Percentiles rank a stretch among this genome's conserved stretches.
phyloP scores from a whole-genome alignment of 192 early-diverging fungal genomes.

The Globomyces pollinis-pini region DNA sequence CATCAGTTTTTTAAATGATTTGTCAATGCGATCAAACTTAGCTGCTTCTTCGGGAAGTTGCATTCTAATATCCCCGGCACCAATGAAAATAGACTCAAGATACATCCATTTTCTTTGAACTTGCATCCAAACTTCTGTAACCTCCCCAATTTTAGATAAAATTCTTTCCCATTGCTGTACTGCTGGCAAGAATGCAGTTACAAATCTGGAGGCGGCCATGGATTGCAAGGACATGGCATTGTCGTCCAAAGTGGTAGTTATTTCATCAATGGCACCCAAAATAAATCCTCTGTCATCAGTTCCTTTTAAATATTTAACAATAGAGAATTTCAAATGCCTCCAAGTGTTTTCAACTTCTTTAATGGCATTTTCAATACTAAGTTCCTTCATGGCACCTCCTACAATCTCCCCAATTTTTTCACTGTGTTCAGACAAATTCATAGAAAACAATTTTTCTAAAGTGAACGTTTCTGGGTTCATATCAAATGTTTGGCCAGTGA shows the following conservation, averaged over 20 bases:
- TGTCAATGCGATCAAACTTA: conserved; percentile 49
- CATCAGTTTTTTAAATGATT: conserved; percentile 55
- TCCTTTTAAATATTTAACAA: conserved; percentile 53
- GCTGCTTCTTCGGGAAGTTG: conserved; percentile 57
- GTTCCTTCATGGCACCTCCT: conserved; percentile 49
- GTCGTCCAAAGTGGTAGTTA: conserved; percentile 45
- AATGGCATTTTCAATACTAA: conserved; percentile 51
- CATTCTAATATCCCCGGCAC: conserved; percentile 47
- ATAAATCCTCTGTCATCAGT: conserved; percentile 54
- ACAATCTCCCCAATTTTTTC: conserved; percentile 52
- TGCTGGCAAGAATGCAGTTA: conserved; percentile 43
- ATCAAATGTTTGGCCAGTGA: conserved; percentile 51
- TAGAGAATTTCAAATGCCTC: conserved; percentile 43
- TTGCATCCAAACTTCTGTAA: conserved; percentile 53
- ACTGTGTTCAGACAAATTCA: conserved; percentile 47
- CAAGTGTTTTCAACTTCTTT: conserved; percentile 51
- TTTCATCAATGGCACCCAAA: conserved; percentile 52
- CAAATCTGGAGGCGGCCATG: conserved; percentile 49
- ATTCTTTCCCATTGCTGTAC: conserved; percentile 58
- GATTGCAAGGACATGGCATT: conserved; percentile 49
- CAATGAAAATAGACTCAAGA: conserved; percentile 54
- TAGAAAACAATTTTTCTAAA: conserved; percentile 45
- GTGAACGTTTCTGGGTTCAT: conserved; percentile 57
- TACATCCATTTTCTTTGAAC: conserved; percentile 59
- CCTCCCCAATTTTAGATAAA: conserved; percentile 49